Evolutionary conservation across 106 monocot species (phyloP).

Genomic region (Ottelia alismoides): DNA sequence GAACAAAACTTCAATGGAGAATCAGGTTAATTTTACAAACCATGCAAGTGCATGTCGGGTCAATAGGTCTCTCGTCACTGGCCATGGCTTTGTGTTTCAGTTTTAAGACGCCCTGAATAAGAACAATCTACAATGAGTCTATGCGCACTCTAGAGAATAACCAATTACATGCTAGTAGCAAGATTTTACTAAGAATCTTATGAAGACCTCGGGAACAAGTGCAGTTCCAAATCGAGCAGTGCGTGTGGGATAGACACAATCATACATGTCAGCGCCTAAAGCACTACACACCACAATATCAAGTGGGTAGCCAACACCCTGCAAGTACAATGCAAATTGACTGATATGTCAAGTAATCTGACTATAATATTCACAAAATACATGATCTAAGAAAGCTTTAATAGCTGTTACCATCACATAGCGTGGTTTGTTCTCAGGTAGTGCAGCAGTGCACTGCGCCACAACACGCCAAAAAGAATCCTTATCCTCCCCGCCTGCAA

Average conservation of each 20-base stretch:
- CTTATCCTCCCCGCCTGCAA: constrained; percentile 98
- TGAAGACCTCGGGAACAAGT: constrained; percentile 97
- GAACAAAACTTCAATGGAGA: neutral
- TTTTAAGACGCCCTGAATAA: constrained; percentile 75
- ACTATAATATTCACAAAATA: too few relatives aligned
- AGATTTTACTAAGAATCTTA: too few relatives aligned
- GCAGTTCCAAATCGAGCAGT: constrained; percentile 99
- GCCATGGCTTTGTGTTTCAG: constrained; percentile 85
- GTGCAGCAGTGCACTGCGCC: constrained; percentile 84
- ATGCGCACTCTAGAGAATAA: too few relatives aligned
- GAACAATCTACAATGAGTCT: too few relatives aligned
- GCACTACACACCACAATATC: constrained; percentile 99
- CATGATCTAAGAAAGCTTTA: too few relatives aligned
- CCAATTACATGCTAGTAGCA: too few relatives aligned
- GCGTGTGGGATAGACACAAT: constrained; percentile 96
- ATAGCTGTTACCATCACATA: constrained; percentile 88
- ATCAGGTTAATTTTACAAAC: constrained; percentile 19
- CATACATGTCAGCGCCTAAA: constrained; percentile 98
- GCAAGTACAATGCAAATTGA: too few relatives aligned
- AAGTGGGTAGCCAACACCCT: constrained; percentile 99
- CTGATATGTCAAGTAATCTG: too few relatives aligned
- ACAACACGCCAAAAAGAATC: constrained; percentile 99
- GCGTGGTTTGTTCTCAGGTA: constrained; percentile 93
- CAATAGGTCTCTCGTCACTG: constrained; percentile 83
- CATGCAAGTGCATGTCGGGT: constrained; percentile 80